Conservation (phyloP, 73 alveolate species). For the Paramecium caudatum region DNA sequence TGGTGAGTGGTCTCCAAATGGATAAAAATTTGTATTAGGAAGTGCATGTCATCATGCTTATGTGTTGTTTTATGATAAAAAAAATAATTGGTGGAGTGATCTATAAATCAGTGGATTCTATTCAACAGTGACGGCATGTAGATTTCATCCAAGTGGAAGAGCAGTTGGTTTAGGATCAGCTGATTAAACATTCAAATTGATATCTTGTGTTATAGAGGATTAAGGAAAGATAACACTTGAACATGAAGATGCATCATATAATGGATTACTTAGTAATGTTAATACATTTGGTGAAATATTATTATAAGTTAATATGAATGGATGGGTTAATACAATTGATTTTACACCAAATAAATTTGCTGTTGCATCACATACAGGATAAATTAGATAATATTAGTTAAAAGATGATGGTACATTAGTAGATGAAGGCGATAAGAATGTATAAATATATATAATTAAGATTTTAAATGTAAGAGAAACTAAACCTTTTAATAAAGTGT, state of each 20-base stretch:
- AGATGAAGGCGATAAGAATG: constrained; percentile 1
- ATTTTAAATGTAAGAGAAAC: not conserved
- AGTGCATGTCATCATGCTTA: constrained; percentile 55
- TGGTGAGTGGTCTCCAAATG: constrained; percentile 76
- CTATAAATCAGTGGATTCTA: not conserved
- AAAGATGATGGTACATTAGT: constrained; percentile 10
- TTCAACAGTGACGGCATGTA: constrained; percentile 47
- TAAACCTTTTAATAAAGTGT: constrained; percentile 32
- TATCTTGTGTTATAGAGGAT: constrained; percentile 35
- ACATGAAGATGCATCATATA: constrained; percentile 16
- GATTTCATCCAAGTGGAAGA: constrained; percentile 74
- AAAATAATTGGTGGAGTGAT: constrained; percentile 72
- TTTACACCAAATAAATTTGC: constrained; percentile 32
- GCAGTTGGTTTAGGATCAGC: constrained; percentile 67
- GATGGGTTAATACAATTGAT: constrained; percentile 12
- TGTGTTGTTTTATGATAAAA: constrained; percentile 61
- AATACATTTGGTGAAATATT: not conserved
- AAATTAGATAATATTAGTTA: not conserved
- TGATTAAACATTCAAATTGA: constrained; percentile 61
- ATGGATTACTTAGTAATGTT: not conserved
- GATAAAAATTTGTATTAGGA: constrained; percentile 69
- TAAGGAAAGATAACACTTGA: not conserved
- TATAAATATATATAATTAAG: not conserved
- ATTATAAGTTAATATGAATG: not conserved
- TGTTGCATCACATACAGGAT: constrained; percentile 26